These are phyloP conservation scores for Amauroascus verrucosus DNA, from an alignment of 2,329 filamentous ascomycete genomes.

Conservation along the genomic window DNA sequence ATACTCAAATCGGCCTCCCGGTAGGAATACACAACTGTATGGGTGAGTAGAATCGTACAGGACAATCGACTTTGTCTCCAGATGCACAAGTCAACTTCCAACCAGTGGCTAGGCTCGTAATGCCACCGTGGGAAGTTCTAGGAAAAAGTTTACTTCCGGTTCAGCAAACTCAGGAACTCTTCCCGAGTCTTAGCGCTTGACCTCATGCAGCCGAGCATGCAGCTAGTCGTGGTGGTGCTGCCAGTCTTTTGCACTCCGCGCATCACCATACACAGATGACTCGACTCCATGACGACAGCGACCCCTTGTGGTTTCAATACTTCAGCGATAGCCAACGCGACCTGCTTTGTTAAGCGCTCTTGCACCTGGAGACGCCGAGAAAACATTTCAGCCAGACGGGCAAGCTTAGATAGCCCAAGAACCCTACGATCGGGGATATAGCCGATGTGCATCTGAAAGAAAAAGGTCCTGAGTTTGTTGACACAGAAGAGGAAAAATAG, in stretches of 20 bases:
- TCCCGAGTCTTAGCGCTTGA: slow-evolving; percentile 86
- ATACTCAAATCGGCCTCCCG: slow-evolving; percentile 3
- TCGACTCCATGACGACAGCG: slow-evolving; percentile 94
- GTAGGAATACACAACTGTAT: slow-evolving; percentile 4
- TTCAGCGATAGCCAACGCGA: slow-evolving; percentile 86
- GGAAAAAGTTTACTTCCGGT: slow-evolving; percentile 36
- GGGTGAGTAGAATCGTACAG: not conserved
- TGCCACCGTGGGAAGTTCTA: not conserved
- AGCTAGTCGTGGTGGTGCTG: slow-evolving; percentile 84
- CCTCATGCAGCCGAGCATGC: slow-evolving; percentile 93
- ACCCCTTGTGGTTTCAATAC: slow-evolving; percentile 89
- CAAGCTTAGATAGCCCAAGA: slow-evolving; percentile 89
- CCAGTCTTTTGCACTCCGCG: slow-evolving; percentile 89
- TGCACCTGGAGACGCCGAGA: slow-evolving; percentile 87
- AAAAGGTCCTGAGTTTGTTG: slow-evolving; percentile 13
- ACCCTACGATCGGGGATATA: slow-evolving; percentile 90
- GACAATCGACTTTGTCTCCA: not conserved
- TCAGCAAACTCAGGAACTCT: slow-evolving; percentile 80
- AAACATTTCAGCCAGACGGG: slow-evolving; percentile 95
- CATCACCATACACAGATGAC: slow-evolving; percentile 98
- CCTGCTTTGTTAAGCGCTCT: slow-evolving; percentile 90
- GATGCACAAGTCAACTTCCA: not conserved
- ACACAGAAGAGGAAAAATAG: not conserved
- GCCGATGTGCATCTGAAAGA: slow-evolving; percentile 95
- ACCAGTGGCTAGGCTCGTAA: not conserved